Evolutionary conservation across 176 grass and related monocot species (phyloP), one percentile per base, ranked within the genome.

Genomic region (Lolium rigidum): DNA sequence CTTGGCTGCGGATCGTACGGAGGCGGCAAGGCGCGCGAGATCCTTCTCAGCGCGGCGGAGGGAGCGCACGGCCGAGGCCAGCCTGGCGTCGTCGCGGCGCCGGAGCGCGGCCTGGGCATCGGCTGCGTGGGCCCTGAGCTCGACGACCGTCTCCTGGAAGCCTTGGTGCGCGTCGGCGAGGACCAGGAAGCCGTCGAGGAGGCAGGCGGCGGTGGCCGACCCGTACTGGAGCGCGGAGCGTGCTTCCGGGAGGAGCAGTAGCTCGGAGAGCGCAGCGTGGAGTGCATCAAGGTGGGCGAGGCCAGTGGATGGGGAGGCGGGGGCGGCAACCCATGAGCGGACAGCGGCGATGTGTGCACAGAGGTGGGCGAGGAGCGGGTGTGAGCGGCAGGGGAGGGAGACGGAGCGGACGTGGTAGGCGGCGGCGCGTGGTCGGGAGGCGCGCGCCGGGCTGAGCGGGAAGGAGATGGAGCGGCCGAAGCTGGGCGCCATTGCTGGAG

Each of bases 391-490:
- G 4, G 41, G 41, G 2, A 43, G 41, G 41, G 41, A 43, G 41
- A 43, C 41, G 2, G 41, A 43, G 41, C 41, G 41, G 41, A 43
- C 41, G 41, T 43, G 41, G 41, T 43, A 43, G 0, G 41, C 41
- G 6, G 47, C 73, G 47, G 82, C 11, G 38, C 77, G n/a, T 10
- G 54, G 8, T 50, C 13, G 39, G 72, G 63, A 67, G 72, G 50
- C 43, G 24, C 80, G 37, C 3, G 67, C 77, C 1, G 89, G 86
- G 87, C 83, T 91, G 1, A 92, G 85, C 1, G 84, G 82, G 41
- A 97, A 87, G 22, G 90, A 92, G 76, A 90, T 82, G 51, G 95
- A 94, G 49, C 95, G 92, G 43, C 79, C 74, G 48, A 97, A 94
- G 49, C 59, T 18, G 48, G 92, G 88, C 50, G 87, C 88, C 95